Conservation (phyloP, 1,139 yeast species). For the Trichomonascaceae sp. region DNA sequence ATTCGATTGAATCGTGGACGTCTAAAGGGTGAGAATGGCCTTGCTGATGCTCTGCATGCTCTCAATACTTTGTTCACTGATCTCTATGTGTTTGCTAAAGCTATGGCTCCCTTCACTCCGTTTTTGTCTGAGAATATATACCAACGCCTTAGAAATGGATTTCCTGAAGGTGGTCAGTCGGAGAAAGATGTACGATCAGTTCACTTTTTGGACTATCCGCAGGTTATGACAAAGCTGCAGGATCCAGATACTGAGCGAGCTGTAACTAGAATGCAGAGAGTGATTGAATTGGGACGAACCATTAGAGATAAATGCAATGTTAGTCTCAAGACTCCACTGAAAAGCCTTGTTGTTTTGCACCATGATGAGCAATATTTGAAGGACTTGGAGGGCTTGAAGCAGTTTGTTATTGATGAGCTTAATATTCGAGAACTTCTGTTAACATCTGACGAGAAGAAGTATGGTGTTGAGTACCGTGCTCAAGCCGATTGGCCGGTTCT, state of each 20-base stretch:
- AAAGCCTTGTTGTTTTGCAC: constrained; percentile 79
- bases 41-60: constrained; percentile 76
- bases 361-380: constrained; percentile 65
- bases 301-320: constrained; percentile 94
- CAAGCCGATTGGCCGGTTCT: constrained; percentile 99
- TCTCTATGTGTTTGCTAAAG: constrained; percentile 77
- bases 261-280: constrained; percentile 93
- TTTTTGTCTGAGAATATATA: constrained; percentile 88
- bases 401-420: constrained; percentile 81
- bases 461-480: constrained; percentile 86
- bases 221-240: constrained; percentile 72
- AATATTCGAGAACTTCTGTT: constrained; percentile 84
- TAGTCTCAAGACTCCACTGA: constrained; percentile 91
- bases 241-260: constrained; percentile 65
- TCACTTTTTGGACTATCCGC: constrained; percentile 87
- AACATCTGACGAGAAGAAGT: constrained; percentile 85
- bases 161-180: constrained; percentile 41
- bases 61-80: constrained; percentile 90
- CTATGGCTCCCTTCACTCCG: constrained; percentile 99
- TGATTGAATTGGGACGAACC: constrained; percentile 92
- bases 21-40: constrained; percentile 88
- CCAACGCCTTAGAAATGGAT: constrained; percentile 60
- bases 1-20: constrained; percentile 97
- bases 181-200: constrained; percentile 70
- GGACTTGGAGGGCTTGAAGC: constrained; percentile 72